These are phyloP conservation scores for Rhynchospora breviuscula DNA, from an alignment of 176 grass and related monocot species.

Conservation along the genomic window DNA sequence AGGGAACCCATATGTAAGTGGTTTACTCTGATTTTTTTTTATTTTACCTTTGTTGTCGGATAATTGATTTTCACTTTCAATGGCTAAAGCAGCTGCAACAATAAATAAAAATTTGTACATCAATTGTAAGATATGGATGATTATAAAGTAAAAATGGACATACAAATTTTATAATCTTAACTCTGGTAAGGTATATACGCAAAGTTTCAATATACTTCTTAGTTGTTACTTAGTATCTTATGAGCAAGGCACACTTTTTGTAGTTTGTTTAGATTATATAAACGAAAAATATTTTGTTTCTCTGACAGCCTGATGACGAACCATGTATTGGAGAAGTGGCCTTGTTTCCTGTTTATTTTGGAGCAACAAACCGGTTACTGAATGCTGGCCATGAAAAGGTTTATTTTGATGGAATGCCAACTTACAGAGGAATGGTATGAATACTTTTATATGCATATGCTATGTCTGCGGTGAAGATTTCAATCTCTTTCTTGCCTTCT, in stretches of 20 bases:
- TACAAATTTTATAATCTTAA: no score
- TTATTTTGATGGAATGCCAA: conserved; percentile 96
- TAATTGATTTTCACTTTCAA: no score
- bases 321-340: conserved; percentile 89
- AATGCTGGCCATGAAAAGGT: conserved; percentile 81
- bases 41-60: no score
- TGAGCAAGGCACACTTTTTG: neutral
- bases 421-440: conserved; percentile 73
- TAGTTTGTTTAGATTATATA: conserved; percentile 10
- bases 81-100: no score
- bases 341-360: conserved; percentile 73
- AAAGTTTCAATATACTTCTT: no score
- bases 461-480: neutral
- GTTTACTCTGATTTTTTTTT: neutral
- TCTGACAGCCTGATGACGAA: conserved; percentile 66
- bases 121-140: no score
- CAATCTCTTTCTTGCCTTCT: no score
- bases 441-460: neutral
- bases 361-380: conserved; percentile 61
- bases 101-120: no score
- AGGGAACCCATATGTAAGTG: conserved; percentile 73
- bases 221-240: no score
- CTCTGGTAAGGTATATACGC: no score
- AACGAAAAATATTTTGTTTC: neutral
- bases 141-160: no score